Base-by-base conservation (phyloP, 345 rosid genomes). In the Pelargonium nanum region DNA sequence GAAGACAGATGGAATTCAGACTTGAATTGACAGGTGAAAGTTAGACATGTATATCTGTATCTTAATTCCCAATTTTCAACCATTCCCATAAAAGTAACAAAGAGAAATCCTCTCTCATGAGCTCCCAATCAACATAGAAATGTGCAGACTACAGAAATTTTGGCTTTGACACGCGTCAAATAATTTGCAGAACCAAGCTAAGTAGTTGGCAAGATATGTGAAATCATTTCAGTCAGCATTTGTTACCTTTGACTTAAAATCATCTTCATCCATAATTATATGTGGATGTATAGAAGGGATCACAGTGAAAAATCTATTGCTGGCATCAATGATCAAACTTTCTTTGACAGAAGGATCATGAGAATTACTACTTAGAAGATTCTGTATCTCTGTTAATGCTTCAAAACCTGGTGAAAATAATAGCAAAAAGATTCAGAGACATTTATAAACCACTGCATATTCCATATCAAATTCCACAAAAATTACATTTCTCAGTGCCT, bases 211-310 rank as follows among this genome's bases (percentile, higher is more conserved):
- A 7, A 40, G 48, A 2, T 40, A 40, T 40, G 48, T 40, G 48
- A 23, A 34, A 44, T n/a, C 30, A 52, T 34, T 55, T 40, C 22
- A 19, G 23, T 32, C 23, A 40, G 28, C 22, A 56, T 19, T 54
- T 6, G 0, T 45, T 77, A 93, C 99, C 99, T 87, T 93, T 62
- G 86, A 80, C 84, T 84, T 85, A 69, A 93, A 85, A 68, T 84
- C 96, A 68, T 81, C 87, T 67, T 87, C 97, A 63, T 93, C 90
- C 68, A 75, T 84, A 61, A 89, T 87, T 66, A 79, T 73, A 78
- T 84, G 97, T 9, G 96, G 99, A 83, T 85, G 89, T 65, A 85
- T 73, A 30, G 94, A 89, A 69, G 96, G 99, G 66, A 89, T 89
- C 72, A 89, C 73, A 50, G 97, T 93, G 70, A 93, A 93, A 80